A percentile compares a stretch with the other conserved stretches of the same genome.
Conservation (phyloP, 495 filamentous ascomycete genomes). For the Aspergillus coremiiformis region DNA sequence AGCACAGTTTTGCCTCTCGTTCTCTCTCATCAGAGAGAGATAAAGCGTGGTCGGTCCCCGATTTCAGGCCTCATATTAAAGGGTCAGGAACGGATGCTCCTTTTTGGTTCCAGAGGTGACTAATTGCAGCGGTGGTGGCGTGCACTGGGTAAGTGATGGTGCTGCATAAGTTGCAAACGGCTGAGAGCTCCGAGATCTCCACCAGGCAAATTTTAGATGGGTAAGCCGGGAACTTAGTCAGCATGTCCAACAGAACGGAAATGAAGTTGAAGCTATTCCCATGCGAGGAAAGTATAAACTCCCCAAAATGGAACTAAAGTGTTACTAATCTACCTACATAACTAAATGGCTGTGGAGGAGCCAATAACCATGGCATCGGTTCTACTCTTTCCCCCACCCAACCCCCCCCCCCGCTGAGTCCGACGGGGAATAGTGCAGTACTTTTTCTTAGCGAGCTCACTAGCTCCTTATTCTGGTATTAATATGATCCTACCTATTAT, state of each 20-base stretch:
- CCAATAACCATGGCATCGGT: slow-evolving; percentile 3
- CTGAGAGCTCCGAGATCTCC: slow-evolving; percentile 1
- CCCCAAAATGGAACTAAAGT: too few species aligned
- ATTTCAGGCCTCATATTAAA: neutral
- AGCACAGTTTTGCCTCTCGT: slow-evolving; percentile 11
- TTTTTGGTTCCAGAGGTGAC: too few species aligned
- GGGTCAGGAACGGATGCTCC: neutral
- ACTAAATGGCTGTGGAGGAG: neutral
- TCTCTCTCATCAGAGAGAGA: neutral
- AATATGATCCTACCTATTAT: too few species aligned
- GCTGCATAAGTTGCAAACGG: slow-evolving; percentile 5
- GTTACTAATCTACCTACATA: too few species aligned
- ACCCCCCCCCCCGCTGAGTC: too few species aligned
- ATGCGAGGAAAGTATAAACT: neutral
- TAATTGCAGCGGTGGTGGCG: neutral
- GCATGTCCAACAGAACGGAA: neutral
- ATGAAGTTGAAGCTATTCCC: neutral
- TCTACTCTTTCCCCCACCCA: neutral
- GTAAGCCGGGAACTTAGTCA: neutral
- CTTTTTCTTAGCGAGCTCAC: neutral
- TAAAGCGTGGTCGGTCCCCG: neutral
- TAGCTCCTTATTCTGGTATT: neutral
- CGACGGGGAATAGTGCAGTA: neutral
- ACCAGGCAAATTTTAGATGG: neutral
- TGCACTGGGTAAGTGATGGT: slow-evolving; percentile 2